These are phyloP conservation scores for Macadamia tetraphylla DNA, from an alignment of 164 flowering plant species.

Conservation along the genomic window DNA sequence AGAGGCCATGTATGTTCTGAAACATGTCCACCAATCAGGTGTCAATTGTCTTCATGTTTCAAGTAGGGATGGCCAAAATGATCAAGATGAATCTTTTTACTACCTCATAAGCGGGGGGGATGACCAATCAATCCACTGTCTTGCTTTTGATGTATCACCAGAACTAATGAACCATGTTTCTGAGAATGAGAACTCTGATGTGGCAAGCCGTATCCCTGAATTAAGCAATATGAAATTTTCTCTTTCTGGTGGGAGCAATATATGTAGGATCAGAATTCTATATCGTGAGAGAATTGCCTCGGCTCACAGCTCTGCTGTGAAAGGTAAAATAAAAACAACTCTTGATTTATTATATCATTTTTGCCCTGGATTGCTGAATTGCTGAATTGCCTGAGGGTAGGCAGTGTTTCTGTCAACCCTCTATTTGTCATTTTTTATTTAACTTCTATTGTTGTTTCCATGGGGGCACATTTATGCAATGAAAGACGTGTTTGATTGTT, in stretches of 20 bases:
- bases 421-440: too few relatives aligned
- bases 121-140: constrained; percentile 76
- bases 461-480: too few relatives aligned
- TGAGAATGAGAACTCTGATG: constrained; percentile 6
- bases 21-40: constrained; percentile 81
- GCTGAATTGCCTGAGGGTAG: too few relatives aligned
- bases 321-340: constrained; percentile 45
- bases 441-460: too few relatives aligned
- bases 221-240: constrained; percentile 2
- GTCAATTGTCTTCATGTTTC: constrained; percentile 88
- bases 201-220: constrained; percentile 7
- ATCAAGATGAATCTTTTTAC: constrained; percentile 25
- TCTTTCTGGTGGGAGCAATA: constrained; percentile 13
- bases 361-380: too few relatives aligned
- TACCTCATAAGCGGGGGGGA: constrained; percentile 85
- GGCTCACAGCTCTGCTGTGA: constrained; percentile 90
- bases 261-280: constrained; percentile 36
- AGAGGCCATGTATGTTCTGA: constrained; percentile 48
- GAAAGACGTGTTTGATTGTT: too few relatives aligned
- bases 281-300: constrained; percentile 40
- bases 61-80: constrained; percentile 13
- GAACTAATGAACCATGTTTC: constrained; percentile 8
- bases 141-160: constrained; percentile 37
- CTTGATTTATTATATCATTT: not conserved
- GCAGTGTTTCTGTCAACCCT: too few relatives aligned